Conservation (phyloP, 2,329 filamentous ascomycete species). For the Chalara sp. region DNA sequence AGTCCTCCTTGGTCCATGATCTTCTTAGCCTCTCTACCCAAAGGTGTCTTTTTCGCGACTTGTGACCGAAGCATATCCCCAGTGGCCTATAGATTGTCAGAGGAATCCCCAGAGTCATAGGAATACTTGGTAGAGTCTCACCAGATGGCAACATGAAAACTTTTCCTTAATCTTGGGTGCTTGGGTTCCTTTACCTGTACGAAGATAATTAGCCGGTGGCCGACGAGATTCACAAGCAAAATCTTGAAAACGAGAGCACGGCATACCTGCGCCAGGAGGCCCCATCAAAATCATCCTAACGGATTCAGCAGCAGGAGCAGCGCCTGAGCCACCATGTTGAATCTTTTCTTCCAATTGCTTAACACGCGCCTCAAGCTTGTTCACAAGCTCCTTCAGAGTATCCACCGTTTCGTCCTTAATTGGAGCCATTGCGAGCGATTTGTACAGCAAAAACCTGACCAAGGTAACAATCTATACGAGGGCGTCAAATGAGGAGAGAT, state of each 20-base stretch:
- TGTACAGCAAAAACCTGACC: conserved; percentile 16
- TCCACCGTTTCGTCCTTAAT: conserved; percentile 75
- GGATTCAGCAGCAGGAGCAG: conserved; percentile 52
- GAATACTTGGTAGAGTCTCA: conserved; percentile 39
- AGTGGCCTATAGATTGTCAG: conserved; percentile 60
- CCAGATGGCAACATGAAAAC: conserved; percentile 94
- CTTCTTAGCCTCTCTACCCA: conserved; percentile 97
- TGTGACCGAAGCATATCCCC: conserved; percentile 99
- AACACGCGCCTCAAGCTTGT: conserved; percentile 78
- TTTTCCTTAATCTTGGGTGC: conserved; percentile 97
- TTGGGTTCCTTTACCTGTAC: conserved; percentile 92
- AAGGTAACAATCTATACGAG: conserved; percentile 12
- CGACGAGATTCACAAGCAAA: conserved; percentile 1
- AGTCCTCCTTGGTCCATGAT: conserved; percentile 99
- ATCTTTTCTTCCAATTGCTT: conserved; percentile 75
- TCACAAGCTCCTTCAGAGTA: conserved; percentile 76
- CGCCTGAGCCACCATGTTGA: conserved; percentile 41
- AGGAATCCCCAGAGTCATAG: conserved; percentile 7
- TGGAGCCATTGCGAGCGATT: conserved; percentile 67
- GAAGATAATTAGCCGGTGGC: conserved; percentile 17
- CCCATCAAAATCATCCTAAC: conserved; percentile 97
- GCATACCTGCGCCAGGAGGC: conserved; percentile 90
- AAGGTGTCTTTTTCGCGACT: conserved; percentile 91
- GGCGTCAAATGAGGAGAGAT: too few species aligned
- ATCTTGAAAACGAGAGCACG: conserved; percentile 1